Conservation (phyloP, 2,329 filamentous ascomycete genomes). For the Aspergillus sp. region DNA sequence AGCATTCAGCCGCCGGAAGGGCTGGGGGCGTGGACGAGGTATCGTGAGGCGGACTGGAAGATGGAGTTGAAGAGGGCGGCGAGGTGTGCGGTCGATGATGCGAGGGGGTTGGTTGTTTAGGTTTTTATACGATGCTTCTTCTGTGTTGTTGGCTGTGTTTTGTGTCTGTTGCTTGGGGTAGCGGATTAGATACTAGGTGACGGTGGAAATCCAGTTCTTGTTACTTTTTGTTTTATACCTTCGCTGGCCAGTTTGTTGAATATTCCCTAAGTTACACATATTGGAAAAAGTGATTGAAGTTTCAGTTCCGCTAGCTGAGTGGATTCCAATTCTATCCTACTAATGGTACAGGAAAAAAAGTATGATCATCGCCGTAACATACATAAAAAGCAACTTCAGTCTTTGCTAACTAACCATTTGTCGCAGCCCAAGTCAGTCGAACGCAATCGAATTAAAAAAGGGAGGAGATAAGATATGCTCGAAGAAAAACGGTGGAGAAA, state of each 20-base stretch:
- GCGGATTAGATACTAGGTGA: background rate
- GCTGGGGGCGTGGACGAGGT: slow-evolving; percentile 80
- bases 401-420: background rate
- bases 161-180: background rate
- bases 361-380: slow-evolving; percentile 16
- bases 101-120: slow-evolving; percentile 50
- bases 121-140: background rate
- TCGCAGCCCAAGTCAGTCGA: background rate
- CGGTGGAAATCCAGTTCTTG: background rate
- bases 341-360: slow-evolving; percentile 19
- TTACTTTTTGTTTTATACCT: background rate
- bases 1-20: slow-evolving; percentile 88
- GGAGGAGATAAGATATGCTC: background rate
- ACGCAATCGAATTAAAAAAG: background rate
- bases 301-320: slow-evolving; percentile 4
- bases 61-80: slow-evolving; percentile 83
- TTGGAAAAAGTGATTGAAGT: background rate
- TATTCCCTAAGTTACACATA: too few species aligned
- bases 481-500: background rate
- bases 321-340: slow-evolving; percentile 17
- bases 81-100: slow-evolving; percentile 73
- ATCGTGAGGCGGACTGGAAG: slow-evolving; percentile 83
- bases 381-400: slow-evolving; percentile 5
- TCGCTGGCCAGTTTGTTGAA: background rate
- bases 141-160: background rate